These are phyloP conservation scores for Chaetothyriales sp. DNA, from an alignment of 2,329 filamentous ascomycete genomes.

Conservation along the genomic window DNA sequence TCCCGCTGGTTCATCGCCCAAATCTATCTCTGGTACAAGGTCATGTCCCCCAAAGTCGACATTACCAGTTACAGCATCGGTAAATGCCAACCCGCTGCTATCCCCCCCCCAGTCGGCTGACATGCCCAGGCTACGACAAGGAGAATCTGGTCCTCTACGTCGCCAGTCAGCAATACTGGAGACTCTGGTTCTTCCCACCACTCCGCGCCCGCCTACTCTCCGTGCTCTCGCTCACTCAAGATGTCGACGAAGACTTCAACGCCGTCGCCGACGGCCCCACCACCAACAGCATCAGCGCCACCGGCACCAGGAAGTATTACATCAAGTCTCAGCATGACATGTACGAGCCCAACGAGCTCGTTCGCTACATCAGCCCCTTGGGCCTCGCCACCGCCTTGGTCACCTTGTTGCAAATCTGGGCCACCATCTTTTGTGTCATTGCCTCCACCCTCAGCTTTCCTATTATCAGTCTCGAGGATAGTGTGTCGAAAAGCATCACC, in stretches of 20 bases:
- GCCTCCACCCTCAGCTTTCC: conserved; percentile 32
- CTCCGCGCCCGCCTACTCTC: conserved; percentile 56
- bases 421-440: conserved; percentile 51
- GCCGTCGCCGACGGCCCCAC: conserved; percentile 15
- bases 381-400: conserved; percentile 44
- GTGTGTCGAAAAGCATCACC: neutral
- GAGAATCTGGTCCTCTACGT: conserved; percentile 56
- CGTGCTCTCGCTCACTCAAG: conserved; percentile 46
- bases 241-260: neutral
- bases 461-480: neutral
- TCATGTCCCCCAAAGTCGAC: conserved; percentile 61
- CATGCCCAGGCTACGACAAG: conserved; percentile 50
- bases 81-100: conserved; percentile 21
- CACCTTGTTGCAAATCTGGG: conserved; percentile 50
- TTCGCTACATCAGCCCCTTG: conserved; percentile 56
- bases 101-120: neutral
- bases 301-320: conserved; percentile 41
- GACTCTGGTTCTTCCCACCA: conserved; percentile 64
- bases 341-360: conserved; percentile 62
- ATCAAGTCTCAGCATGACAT: conserved; percentile 67
- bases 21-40: conserved; percentile 75
- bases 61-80: conserved; percentile 51
- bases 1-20: conserved; percentile 54
- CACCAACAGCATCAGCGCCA: conserved; percentile 4
- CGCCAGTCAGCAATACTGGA: conserved; percentile 59